Base-by-base conservation (phyloP, 129 eudicot species). In the Solidago caesia region DNA sequence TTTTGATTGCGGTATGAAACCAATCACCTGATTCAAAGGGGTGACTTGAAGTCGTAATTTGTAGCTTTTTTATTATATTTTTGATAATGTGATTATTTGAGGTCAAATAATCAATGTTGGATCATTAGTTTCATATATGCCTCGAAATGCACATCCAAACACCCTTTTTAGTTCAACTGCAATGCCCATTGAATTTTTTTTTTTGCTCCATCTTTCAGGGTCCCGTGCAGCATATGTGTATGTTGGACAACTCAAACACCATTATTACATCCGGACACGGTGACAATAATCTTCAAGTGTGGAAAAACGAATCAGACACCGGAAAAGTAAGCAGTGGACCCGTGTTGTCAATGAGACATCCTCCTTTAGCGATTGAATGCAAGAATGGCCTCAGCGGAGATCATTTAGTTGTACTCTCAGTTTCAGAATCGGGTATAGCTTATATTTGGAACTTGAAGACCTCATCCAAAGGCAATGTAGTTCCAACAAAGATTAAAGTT, bases 361-460 rank as follows among this genome's bases (percentile, higher is more conserved):
- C 65, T 64, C 83, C 91, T n/a, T 14, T 79, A 46, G 48, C 82
- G 5, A 15, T 87, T 6, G 85, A 87, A 60, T 79, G 91, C 81
- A 84, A 59, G 75, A 87, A 73, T 53, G 83, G 78, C 29, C 47
- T 29, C 61, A 48, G 75, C 44, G 85, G 71, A 64, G 85, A 87
- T 46, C 82, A 67, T 73, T 46, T 84, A 49, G 44, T 79, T 41
- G 83, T 87, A 60, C 85, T 84, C 11, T 79, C 91, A n/a, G 83
- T 82, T 69, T 84, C 87, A 13, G 91, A 84, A 27, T 59, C 77
- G 4, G 88, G 88, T 55, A 72, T 79, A 10, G 77, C 75, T 33
- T 87, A 87, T 76, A 55, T 87, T 49, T 87, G 91, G 91, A 81
- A 67, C 79, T 66, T 87, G 68, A 66, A 79, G 49, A 67, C 70